Conservation (phyloP, 495 filamentous ascomycete species). For the Apiosordaria backusii region DNA sequence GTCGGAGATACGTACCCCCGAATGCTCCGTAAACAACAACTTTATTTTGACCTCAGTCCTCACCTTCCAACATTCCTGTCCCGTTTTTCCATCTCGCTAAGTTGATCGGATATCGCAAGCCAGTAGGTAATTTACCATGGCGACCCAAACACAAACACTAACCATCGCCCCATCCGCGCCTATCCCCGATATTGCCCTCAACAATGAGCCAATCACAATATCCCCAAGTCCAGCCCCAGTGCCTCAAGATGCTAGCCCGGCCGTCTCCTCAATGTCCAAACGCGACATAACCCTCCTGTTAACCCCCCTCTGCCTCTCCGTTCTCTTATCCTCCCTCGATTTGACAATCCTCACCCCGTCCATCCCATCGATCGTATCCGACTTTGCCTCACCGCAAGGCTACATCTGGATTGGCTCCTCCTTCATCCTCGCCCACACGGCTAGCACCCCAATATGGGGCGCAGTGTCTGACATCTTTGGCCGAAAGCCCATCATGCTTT, state of each 20-base stretch:
- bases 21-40: not conserved
- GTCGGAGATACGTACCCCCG: not conserved
- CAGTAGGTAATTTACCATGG: not conserved
- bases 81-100: not conserved
- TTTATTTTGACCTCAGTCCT: not conserved
- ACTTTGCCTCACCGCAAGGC: conserved; percentile 57
- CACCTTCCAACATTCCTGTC: not conserved
- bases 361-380: conserved; percentile 53
- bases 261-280: not conserved
- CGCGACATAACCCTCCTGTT: conserved; percentile 23
- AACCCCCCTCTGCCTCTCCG: conserved; percentile 40
- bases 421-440: conserved; percentile 64
- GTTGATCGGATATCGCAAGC: not conserved
- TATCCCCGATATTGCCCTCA: not conserved
- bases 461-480: conserved; percentile 79
- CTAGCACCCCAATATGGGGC: conserved; percentile 69
- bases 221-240: not conserved
- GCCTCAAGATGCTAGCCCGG: not conserved
- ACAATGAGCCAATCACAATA: not conserved
- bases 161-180: not conserved
- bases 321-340: conserved; percentile 48
- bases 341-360: conserved; percentile 29
- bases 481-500: conserved; percentile 68
- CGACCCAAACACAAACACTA: not conserved
- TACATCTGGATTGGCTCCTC: conserved; percentile 72